Percentiles rank a stretch among this genome's conserved stretches.
Evolutionary conservation across 1,284 basidiomycete species (phyloP).

Genomic region (Rhodotorula mucilaginosa): DNA sequence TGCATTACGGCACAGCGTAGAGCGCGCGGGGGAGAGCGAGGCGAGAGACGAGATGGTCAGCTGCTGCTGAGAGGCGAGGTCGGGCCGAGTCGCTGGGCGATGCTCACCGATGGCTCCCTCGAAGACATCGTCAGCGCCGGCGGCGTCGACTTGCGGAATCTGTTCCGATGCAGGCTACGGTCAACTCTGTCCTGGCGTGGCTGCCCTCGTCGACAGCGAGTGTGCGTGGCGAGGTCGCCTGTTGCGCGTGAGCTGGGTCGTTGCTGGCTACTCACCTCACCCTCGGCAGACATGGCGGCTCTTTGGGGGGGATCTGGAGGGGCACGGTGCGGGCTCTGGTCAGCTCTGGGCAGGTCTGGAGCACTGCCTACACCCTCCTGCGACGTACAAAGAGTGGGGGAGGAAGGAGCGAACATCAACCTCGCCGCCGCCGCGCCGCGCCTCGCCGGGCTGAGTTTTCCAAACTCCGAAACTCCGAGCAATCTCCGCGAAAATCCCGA

Average conservation of each 20-base stretch:
- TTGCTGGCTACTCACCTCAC: constrained; percentile 17
- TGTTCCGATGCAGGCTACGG: neutral
- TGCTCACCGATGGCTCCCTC: constrained; percentile 42
- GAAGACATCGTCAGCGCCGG: constrained; percentile 37
- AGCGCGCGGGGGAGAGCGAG: neutral
- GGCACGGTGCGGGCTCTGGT: neutral
- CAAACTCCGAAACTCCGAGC: no score
- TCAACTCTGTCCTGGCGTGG: neutral
- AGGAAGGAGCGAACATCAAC: neutral
- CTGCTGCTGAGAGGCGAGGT: neutral
- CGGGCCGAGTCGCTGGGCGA: neutral
- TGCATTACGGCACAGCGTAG: neutral
- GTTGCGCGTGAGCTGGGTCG: neutral
- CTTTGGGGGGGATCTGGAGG: constrained; percentile 1
- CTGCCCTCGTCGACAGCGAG: neutral
- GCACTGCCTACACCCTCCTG: neutral
- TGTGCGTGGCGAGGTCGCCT: neutral
- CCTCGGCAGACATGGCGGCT: constrained; percentile 33
- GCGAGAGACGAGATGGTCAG: neutral
- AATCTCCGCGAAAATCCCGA: no score
- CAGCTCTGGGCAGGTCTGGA: neutral
- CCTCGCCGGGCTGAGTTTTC: no score
- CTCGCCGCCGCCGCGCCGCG: no score
- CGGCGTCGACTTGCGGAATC: constrained; percentile 41
- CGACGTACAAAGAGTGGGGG: neutral